Conservation (phyloP, 192 early-diverging fungal genomes). For the Backusella circina region DNA sequence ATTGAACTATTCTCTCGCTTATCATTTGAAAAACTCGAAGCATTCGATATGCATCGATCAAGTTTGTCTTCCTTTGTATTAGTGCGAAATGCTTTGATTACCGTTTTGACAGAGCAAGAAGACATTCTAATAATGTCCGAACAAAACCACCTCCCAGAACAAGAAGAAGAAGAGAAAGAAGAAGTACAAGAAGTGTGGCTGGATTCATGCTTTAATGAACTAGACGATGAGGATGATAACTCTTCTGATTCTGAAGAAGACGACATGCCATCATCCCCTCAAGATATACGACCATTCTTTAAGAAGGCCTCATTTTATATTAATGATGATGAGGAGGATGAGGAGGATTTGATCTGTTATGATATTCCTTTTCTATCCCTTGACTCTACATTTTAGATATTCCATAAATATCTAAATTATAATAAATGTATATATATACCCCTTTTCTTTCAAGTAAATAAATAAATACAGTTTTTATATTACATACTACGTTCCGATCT, state of each 20-base stretch:
- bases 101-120: background rate
- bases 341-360: constrained; percentile 12
- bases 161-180: background rate
- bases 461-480: background rate
- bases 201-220: constrained; percentile 9
- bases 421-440: background rate
- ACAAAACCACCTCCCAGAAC: background rate
- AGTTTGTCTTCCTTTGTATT: background rate
- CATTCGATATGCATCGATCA: constrained; percentile 7
- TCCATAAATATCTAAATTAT: background rate
- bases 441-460: background rate
- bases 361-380: constrained; percentile 11
- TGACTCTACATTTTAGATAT: background rate
- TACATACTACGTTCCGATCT: background rate
- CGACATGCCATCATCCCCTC: background rate
- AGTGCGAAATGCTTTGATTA: background rate
- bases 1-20: background rate
- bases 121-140: background rate
- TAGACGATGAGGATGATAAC: background rate
- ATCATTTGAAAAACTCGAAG: constrained; percentile 12
- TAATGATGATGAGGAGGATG: constrained; percentile 8
- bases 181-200: constrained; percentile 10
- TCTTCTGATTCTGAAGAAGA: constrained; percentile 13
- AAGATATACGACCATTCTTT: background rate
- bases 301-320: constrained; percentile 3